phyloP scores from a whole-genome alignment of 345 rosid genomes.

The Citrus sp. region DNA sequence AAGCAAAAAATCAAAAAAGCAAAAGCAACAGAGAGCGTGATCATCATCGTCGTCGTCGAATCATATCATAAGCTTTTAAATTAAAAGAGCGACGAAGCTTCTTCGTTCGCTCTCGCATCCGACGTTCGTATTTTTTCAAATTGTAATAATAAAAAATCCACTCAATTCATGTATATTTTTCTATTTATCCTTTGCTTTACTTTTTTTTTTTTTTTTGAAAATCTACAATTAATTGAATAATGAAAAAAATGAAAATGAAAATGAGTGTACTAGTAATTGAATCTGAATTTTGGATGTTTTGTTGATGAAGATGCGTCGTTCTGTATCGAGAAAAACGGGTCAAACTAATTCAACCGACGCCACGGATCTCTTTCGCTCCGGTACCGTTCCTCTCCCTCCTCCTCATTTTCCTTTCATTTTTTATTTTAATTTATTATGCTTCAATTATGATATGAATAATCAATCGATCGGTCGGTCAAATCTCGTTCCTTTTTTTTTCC shows the following conservation, averaged over 20 bases:
- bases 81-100: slow-evolving; percentile 9
- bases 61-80: too few species aligned
- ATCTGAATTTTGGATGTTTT: neutral
- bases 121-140: neutral
- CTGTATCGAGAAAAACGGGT: slow-evolving; percentile 69
- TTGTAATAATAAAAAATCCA: neutral
- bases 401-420: neutral
- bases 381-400: slow-evolving; percentile 23
- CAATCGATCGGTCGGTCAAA: neutral
- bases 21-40: too few species aligned
- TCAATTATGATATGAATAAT: neutral
- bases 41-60: too few species aligned
- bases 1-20: too few species aligned
- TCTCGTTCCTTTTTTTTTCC: neutral
- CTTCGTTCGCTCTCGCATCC: slow-evolving; percentile 10
- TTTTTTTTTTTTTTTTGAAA: too few species aligned
- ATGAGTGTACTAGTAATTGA: too few species aligned
- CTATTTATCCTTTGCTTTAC: neutral
- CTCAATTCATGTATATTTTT: neutral
- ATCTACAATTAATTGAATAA: too few species aligned
- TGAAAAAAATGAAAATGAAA: too few species aligned
- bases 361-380: slow-evolving; percentile 91
- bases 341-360: slow-evolving; percentile 65
- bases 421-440: too few species aligned
- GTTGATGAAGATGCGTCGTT: slow-evolving; percentile 77